A percentile compares a stretch with the other conserved stretches of the same genome.
These are phyloP conservation scores for Apodospora peruviana DNA, from an alignment of 495 filamentous ascomycete genomes.

Conservation along the genomic window DNA sequence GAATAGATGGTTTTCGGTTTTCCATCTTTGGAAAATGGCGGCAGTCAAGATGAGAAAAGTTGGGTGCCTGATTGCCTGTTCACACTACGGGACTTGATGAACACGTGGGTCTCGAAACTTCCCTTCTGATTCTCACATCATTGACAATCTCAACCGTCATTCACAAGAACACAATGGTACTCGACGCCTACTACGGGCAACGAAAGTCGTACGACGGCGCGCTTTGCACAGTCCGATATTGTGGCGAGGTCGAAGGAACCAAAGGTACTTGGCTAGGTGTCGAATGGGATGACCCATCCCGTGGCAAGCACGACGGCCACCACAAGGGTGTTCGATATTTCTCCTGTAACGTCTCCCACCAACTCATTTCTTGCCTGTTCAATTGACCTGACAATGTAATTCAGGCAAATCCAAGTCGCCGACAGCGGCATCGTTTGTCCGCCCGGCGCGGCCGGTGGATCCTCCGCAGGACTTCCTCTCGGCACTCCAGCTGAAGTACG, in stretches of 20 bases:
- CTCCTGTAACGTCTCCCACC: slow-evolving; percentile 51
- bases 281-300: slow-evolving; percentile 84
- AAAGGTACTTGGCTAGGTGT: slow-evolving; percentile 85
- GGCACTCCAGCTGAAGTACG: slow-evolving; percentile 79
- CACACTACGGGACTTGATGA: no score
- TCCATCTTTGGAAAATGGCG: no score
- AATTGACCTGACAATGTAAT: background rate
- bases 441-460: slow-evolving; percentile 67
- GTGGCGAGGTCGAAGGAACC: slow-evolving; percentile 71
- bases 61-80: no score
- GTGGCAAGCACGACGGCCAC: slow-evolving; percentile 87
- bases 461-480: slow-evolving; percentile 65
- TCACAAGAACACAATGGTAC: slow-evolving; percentile 9
- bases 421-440: slow-evolving; percentile 79
- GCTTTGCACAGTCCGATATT: slow-evolving; percentile 78
- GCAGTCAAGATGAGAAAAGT: no score
- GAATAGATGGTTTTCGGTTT: background rate
- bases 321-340: slow-evolving; percentile 79
- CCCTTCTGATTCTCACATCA: background rate
- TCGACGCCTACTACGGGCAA: slow-evolving; percentile 50
- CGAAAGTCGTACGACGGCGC: slow-evolving; percentile 70
- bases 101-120: slow-evolving; percentile 1
- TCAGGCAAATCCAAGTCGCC: slow-evolving; percentile 59
- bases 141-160: background rate
- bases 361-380: background rate